phyloP scores from a whole-genome alignment of 768 basidiomycete genomes.

The Trichaptum fuscoviolaceum region DNA sequence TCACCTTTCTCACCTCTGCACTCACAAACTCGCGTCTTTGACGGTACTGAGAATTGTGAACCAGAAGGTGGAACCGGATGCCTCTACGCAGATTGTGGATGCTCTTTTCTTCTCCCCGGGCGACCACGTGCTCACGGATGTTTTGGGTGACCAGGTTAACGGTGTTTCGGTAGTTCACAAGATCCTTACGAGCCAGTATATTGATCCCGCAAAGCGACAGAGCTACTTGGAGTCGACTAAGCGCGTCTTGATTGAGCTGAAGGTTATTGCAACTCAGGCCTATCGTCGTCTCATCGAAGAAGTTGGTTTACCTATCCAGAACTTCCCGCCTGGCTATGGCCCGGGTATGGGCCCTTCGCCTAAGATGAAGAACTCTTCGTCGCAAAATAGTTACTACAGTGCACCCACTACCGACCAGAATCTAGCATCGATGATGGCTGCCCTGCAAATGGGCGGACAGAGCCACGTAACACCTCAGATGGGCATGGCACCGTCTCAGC shows the following conservation, averaged over 20 bases:
- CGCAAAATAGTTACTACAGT: slow-evolving; percentile 51
- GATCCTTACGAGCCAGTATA: slow-evolving; percentile 81
- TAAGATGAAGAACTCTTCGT: slow-evolving; percentile 49
- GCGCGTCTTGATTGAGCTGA: slow-evolving; percentile 83
- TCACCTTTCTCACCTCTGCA: slow-evolving; percentile 94
- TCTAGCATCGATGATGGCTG: slow-evolving; percentile 89
- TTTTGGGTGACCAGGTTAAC: slow-evolving; percentile 94
- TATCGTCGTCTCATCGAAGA: slow-evolving; percentile 93
- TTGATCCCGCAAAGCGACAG: slow-evolving; percentile 65
- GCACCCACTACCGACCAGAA: slow-evolving; percentile 73
- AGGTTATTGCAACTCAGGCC: slow-evolving; percentile 91
- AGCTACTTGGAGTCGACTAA: slow-evolving; percentile 82
- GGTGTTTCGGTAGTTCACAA: slow-evolving; percentile 92
- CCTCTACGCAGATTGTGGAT: slow-evolving; percentile 80
- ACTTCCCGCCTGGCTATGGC: slow-evolving; percentile 76
- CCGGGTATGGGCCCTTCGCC: slow-evolving; percentile 48
- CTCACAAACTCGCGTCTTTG: slow-evolving; percentile 93
- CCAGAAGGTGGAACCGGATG: slow-evolving; percentile 89
- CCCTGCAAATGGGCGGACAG: slow-evolving; percentile 85
- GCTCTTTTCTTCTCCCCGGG: slow-evolving; percentile 86
- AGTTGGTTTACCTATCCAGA: slow-evolving; percentile 86
- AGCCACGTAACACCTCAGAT: slow-evolving; percentile 56
- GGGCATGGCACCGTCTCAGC: slow-evolving; percentile 51
- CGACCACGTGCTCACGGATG: slow-evolving; percentile 89
- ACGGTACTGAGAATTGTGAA: slow-evolving; percentile 95